Base-by-base conservation (phyloP, 2,329 filamentous ascomycete genomes). In the Gaeumannomyces tritici region DNA sequence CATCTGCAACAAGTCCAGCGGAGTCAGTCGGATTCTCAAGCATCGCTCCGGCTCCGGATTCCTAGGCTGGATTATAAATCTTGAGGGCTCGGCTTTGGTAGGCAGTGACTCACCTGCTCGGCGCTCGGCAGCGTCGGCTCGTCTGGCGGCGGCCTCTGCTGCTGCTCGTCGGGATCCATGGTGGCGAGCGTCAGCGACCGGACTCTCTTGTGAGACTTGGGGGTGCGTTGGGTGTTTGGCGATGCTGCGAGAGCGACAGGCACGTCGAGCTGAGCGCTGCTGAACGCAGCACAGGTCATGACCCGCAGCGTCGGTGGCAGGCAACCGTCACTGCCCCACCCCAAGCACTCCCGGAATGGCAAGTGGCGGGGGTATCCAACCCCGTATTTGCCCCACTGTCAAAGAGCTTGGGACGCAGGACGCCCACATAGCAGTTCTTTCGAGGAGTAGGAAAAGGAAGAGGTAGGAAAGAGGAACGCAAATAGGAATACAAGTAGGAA, bases 161-260 rank as follows among this genome's bases (percentile, higher is more conserved):
- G 74, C 66, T 76, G 75, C 63, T 79, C 75, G 71, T 76, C 76
- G 18, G 79, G 74, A 66, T 83, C 79, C 80, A 83, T 77, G n/a
- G 51, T 76, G 63, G 24, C 55, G 18, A 31, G 11, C 11, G 42
- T 51, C 42, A n/a, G 21, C 42, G n/a, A 11, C 42, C 42, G n/a
- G 42, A 7, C 21, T 51, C 42, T n/a, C 5, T 18, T 21, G 9
- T 21, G 42, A 21, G 12, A 8, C 42, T 51, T n/a, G n/a, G n/a
- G n/a, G 42, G 42, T 13, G 12, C 18, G 42, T 56, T 15, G 24
- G 55, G 21, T 56, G 7, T 6, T 15, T 26, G 55, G 28, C 26
- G 55, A 29, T 24, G 55, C 27, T 56, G 24, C 6, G 24, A 26
- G 55, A 51, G 24, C 24, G 55, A 11, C 24, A 56, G 4, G 54